These are phyloP conservation scores for Sodiomyces alkalinus DNA, from an alignment of 2,329 filamentous ascomycete species.

Conservation along the genomic window DNA sequence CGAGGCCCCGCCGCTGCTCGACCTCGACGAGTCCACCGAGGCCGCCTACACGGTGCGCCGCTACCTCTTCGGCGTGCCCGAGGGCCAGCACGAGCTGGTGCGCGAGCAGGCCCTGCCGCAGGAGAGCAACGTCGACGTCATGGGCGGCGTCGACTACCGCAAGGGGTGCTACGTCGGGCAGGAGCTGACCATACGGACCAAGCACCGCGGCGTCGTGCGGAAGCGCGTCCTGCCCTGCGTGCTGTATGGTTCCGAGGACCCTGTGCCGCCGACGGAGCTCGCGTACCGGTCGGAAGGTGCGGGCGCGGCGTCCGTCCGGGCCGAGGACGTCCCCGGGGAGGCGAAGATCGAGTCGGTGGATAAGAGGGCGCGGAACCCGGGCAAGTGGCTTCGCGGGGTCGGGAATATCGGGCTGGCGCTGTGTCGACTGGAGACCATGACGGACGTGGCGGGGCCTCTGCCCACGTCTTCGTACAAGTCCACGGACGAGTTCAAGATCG, in stretches of 20 bases:
- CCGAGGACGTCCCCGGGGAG: constrained; percentile 24
- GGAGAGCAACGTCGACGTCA: constrained; percentile 79
- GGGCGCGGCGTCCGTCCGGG: constrained; percentile 13
- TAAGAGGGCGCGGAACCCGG: constrained; percentile 54
- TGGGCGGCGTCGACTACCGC: constrained; percentile 74
- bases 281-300: constrained; percentile 26
- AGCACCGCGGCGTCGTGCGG: constrained; percentile 84
- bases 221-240: constrained; percentile 76
- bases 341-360: constrained; percentile 34
- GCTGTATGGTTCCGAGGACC: constrained; percentile 41
- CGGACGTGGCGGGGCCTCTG: constrained; percentile 56
- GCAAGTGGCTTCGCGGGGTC: constrained; percentile 64
- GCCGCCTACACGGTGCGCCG: constrained; percentile 59
- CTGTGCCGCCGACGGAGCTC: constrained; percentile 23
- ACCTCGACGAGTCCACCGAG: constrained; percentile 31
- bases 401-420: constrained; percentile 80
- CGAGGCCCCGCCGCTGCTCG: constrained; percentile 19
- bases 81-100: constrained; percentile 69
- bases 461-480: constrained; percentile 47
- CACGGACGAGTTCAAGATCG: constrained; percentile 18
- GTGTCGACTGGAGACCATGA: constrained; percentile 85
- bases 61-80: constrained; percentile 67
- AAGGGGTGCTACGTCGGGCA: constrained; percentile 98
- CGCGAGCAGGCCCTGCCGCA: constrained; percentile 61
- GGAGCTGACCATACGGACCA: constrained; percentile 88